Percentiles rank a stretch among this genome's conserved stretches.
Conservation (phyloP, 768 basidiomycete species). For the Rhodocollybia butyracea region DNA sequence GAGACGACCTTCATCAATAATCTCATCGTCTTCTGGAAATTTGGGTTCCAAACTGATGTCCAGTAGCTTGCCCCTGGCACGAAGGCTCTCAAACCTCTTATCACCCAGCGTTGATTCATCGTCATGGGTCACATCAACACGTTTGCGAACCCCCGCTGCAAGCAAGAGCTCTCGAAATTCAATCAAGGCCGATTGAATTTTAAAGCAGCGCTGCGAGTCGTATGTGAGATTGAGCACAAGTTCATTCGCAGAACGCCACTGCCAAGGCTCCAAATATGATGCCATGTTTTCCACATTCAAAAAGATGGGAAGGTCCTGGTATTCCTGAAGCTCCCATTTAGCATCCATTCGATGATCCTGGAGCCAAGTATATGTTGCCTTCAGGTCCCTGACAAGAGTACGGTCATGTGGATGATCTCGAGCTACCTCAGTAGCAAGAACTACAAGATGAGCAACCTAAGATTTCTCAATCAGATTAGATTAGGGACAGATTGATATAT, state of each 20-base stretch:
- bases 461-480: neutral
- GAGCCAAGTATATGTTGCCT: constrained; percentile 43
- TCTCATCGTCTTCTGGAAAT: neutral
- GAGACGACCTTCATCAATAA: neutral
- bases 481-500: neutral
- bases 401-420: constrained; percentile 18
- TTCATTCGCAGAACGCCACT: constrained; percentile 34
- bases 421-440: constrained; percentile 27
- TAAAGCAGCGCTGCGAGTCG: constrained; percentile 22
- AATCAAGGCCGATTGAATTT: constrained; percentile 31
- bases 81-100: constrained; percentile 29
- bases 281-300: constrained; percentile 43
- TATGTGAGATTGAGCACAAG: constrained; percentile 34
- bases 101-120: constrained; percentile 7
- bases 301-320: constrained; percentile 30
- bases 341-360: constrained; percentile 23
- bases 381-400: constrained; percentile 34
- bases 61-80: constrained; percentile 26
- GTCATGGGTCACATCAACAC: constrained; percentile 13
- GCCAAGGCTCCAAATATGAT: constrained; percentile 27
- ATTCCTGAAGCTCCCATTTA: constrained; percentile 14
- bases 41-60: constrained; percentile 31
- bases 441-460: constrained; percentile 40
- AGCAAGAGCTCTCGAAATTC: constrained; percentile 29
- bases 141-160: constrained; percentile 27